Evolutionary conservation across 352 stramenopile species (phyloP), one percentile per base, ranked within the genome.

Genomic region (Phytophthora cactorum): DNA sequence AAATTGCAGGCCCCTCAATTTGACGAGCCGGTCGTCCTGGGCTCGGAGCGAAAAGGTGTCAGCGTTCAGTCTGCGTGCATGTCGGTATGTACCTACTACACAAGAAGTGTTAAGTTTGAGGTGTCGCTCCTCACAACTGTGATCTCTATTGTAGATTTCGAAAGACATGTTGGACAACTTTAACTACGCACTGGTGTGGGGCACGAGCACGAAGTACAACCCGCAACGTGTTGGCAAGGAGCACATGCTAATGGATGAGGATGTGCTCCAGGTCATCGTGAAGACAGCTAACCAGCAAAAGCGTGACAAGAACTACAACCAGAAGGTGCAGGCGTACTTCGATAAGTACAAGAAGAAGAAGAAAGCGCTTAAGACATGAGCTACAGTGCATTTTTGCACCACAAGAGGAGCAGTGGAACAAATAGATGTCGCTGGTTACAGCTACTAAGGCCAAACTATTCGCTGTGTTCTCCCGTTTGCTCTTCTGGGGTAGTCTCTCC

Each of bases 211-310:
- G 22, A 99, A 99, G 72, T 98, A 99, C 78, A 97, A 98, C 55
- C 97, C 97, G 8, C 97, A 99, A 82, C 91, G 96, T 57, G 86
- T 95, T 38, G 97, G 97, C 54, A 91, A 99, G 49, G 89, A 92
- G 52, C 98, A 99, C 72, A 79, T 90, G 14, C 77, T 99, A 10
- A 72, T 96, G 34, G 98, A 99, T 80, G 97, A 99, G 84, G 98
- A 99, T 78, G 97, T 99, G 25, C 73, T 99, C 49, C 95, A 99
- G 69, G 97, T 99, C 62, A 97, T 99, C 17, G 97, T 97, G 36
- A 99, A 99, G 78, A 99, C 98, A 2, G 97, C 98, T 29, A 98
- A 97, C 66, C 97, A 99, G 77, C 94, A 99, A 76, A 98, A 98
- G 79, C 90, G 94, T 63, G 96, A 98, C 83, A 99, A 99, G 75